Evolutionary conservation across 2,329 filamentous ascomycete genomes (phyloP).

Genomic region (Botrytis byssoidea): DNA sequence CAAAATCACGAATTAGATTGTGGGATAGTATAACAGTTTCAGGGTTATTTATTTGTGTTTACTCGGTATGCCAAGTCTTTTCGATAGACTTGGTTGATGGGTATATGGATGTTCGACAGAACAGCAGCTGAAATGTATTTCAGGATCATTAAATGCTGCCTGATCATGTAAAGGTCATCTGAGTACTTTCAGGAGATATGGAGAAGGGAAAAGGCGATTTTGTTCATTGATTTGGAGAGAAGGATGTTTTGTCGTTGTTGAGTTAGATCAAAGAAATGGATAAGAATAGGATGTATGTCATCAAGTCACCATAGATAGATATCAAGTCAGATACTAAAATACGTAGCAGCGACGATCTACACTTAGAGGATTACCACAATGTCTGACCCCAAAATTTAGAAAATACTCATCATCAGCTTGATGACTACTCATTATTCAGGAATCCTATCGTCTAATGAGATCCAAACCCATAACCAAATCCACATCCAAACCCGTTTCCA

Average conservation of each 20-base stretch:
- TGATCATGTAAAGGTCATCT: constrained; percentile 5
- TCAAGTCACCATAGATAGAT: background rate
- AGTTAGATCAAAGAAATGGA: background rate
- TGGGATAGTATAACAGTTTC: background rate
- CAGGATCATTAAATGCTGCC: constrained; percentile 1
- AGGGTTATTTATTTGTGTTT: background rate
- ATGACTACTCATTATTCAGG: constrained; percentile 1
- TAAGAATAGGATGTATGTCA: constrained; percentile 1
- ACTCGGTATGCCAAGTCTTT: background rate
- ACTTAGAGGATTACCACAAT: background rate
- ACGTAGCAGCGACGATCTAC: background rate
- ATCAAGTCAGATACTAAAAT: background rate
- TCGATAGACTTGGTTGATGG: background rate
- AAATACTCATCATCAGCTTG: background rate
- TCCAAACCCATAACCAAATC: background rate
- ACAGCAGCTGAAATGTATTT: constrained; percentile 10
- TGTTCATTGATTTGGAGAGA: background rate
- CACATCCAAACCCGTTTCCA: background rate
- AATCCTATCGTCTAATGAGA: background rate
- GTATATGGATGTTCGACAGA: background rate
- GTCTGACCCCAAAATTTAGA: background rate
- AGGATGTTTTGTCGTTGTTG: background rate
- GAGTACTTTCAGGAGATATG: background rate
- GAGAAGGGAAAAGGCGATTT: background rate
- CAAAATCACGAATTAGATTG: constrained; percentile 4